Evolutionary conservation across 441 rosid species (phyloP).

Genomic region (Omphalea diandra): DNA sequence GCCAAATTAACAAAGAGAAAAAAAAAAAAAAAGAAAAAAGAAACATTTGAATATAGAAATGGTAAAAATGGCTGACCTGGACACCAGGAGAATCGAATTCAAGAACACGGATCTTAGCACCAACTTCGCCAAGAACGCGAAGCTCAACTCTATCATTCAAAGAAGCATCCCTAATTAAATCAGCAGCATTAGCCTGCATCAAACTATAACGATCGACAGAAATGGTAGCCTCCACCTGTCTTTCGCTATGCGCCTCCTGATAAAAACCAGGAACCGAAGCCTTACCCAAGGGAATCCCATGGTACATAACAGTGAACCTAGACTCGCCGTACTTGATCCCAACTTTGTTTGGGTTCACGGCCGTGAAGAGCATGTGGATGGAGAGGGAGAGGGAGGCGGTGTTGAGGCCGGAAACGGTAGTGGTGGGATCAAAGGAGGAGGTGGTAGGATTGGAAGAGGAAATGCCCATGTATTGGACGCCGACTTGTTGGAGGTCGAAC

Average conservation of each 20-base stretch:
- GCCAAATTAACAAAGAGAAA: too few species aligned
- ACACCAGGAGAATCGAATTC: conserved; percentile 90
- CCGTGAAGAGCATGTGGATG: conserved; percentile 75
- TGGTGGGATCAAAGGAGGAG: conserved; percentile 31
- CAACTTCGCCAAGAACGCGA: conserved; percentile 72
- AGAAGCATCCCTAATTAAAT: conserved; percentile 76
- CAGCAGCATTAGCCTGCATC: conserved; percentile 83
- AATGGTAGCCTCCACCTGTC: conserved; percentile 76
- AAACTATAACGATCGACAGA: conserved; percentile 77
- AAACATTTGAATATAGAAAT: too few species aligned
- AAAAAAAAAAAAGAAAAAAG: too few species aligned
- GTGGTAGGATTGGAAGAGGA: conserved; percentile 38
- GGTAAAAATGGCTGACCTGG: conserved; percentile 48
- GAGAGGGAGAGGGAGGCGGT: conserved; percentile 66
- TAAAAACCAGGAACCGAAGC: conserved; percentile 87
- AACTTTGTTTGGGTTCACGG: conserved; percentile 87
- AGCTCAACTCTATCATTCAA: conserved; percentile 86
- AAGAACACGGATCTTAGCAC: conserved; percentile 91
- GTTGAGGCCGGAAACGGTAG: conserved; percentile 27
- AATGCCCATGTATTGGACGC: conserved; percentile 88
- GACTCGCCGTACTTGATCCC: conserved; percentile 96
- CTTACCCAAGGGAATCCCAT: conserved; percentile 80
- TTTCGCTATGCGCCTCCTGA: conserved; percentile 77
- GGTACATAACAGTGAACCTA: conserved; percentile 88
- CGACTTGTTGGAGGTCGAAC: conserved; percentile 94